Conservation (phyloP, 2,329 filamentous ascomycete species). For the Colletotrichum aenigma region DNA sequence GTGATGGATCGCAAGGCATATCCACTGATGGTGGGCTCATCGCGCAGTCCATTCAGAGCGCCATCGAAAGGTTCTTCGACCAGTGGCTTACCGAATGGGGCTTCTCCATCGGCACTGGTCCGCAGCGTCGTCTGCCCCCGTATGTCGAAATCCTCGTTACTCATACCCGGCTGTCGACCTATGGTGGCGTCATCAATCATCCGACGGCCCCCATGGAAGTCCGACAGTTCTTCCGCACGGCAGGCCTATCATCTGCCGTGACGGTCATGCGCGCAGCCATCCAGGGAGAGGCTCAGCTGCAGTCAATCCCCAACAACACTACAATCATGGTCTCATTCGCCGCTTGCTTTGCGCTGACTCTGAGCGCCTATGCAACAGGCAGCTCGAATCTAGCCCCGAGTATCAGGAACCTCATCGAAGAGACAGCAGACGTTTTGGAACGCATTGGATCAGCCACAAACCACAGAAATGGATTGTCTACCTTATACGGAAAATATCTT, state of each 20-base stretch:
- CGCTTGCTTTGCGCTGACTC: slow-evolving; percentile 69
- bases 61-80: slow-evolving; percentile 70
- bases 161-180: slow-evolving; percentile 76
- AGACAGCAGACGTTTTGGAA: slow-evolving; percentile 71
- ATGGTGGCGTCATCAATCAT: slow-evolving; percentile 76
- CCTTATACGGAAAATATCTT: slow-evolving; percentile 51
- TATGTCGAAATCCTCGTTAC: slow-evolving; percentile 78
- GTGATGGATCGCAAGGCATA: slow-evolving; percentile 57
- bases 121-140: slow-evolving; percentile 65
- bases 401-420: slow-evolving; percentile 68
- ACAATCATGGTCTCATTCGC: slow-evolving; percentile 81
- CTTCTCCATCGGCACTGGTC: slow-evolving; percentile 57
- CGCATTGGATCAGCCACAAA: slow-evolving; percentile 69
- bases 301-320: slow-evolving; percentile 80
- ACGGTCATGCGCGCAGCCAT: slow-evolving; percentile 77
- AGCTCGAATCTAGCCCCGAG: slow-evolving; percentile 65
- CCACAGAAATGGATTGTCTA: slow-evolving; percentile 70
- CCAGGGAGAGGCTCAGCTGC: slow-evolving; percentile 71
- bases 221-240: slow-evolving; percentile 74
- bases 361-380: slow-evolving; percentile 63
- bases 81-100: slow-evolving; percentile 70
- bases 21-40: slow-evolving; percentile 56
- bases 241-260: slow-evolving; percentile 73
- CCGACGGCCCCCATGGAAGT: slow-evolving; percentile 73
- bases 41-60: slow-evolving; percentile 60